Conservation (phyloP, 1,284 basidiomycete species). For the Trametes versicolor region DNA sequence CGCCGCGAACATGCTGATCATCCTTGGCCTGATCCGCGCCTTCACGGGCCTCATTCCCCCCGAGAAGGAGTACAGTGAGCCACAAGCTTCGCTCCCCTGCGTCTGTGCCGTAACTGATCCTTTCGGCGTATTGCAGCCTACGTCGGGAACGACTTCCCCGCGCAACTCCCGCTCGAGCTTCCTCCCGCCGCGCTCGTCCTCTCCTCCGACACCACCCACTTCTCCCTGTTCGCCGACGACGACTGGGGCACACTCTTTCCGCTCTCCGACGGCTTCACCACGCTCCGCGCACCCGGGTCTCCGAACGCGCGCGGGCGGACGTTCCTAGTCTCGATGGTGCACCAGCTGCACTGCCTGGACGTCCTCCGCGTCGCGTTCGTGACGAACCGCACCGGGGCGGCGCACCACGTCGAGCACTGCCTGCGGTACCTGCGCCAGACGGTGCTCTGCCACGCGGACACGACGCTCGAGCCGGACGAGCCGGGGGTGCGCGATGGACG, state of each 20-base stretch:
- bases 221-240: constrained; percentile 42
- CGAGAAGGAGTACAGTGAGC: constrained; percentile 19
- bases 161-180: constrained; percentile 34
- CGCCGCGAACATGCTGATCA: constrained; percentile 7
- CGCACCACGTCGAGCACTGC: constrained; percentile 49
- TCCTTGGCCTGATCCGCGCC: neutral
- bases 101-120: neutral
- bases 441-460: constrained; percentile 51
- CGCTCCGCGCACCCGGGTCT: constrained; percentile 42
- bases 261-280: constrained; percentile 48
- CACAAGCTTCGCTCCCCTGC: too few relatives aligned
- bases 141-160: constrained; percentile 36
- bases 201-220: constrained; percentile 23
- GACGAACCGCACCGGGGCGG: constrained; percentile 39
- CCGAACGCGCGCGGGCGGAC: constrained; percentile 43
- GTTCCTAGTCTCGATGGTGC: constrained; percentile 38
- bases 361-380: constrained; percentile 36
- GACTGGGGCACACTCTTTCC: constrained; percentile 49
- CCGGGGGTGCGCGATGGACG: constrained; percentile 35
- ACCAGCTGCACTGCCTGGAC: constrained; percentile 42
- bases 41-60: neutral
- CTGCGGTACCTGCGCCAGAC: constrained; percentile 51
- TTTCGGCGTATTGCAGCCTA: constrained; percentile 29
- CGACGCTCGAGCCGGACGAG: constrained; percentile 50
- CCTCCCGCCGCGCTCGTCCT: constrained; percentile 28